Conservation (phyloP, 495 filamentous ascomycete genomes). For the Mycothermus thermophilus region DNA sequence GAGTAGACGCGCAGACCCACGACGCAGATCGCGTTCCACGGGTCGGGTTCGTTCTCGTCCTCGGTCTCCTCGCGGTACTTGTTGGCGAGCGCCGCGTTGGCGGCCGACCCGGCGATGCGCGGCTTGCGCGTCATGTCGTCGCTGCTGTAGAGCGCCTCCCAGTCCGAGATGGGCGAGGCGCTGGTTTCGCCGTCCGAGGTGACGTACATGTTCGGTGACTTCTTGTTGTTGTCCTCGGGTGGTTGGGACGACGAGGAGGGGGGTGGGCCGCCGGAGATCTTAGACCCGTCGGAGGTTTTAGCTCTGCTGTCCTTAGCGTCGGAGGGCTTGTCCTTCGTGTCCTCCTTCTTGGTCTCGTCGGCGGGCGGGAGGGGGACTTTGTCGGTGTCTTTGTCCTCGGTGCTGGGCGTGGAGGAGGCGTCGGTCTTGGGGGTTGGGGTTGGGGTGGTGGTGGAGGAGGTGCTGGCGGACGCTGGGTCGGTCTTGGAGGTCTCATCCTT, state of each 20-base stretch:
- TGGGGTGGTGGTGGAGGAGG: slow-evolving; percentile 15
- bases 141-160: slow-evolving; percentile 36
- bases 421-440: slow-evolving; percentile 21
- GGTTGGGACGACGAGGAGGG: slow-evolving; percentile 6
- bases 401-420: slow-evolving; percentile 7
- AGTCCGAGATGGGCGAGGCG: slow-evolving; percentile 36
- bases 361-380: slow-evolving; percentile 20
- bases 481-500: slow-evolving; percentile 3
- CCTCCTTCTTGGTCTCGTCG: not conserved
- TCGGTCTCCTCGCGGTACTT: slow-evolving; percentile 29
- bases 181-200: slow-evolving; percentile 34
- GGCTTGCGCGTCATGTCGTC: slow-evolving; percentile 39
- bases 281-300: slow-evolving; percentile 4
- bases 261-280: slow-evolving; percentile 15
- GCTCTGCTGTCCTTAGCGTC: too few species aligned
- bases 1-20: slow-evolving; percentile 37
- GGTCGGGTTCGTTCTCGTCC: slow-evolving; percentile 33
- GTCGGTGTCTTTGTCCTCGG: slow-evolving; percentile 14
- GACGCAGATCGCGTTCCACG: slow-evolving; percentile 39
- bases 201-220: slow-evolving; percentile 16
- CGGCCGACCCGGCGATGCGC: slow-evolving; percentile 17
- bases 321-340: not conserved
- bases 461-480: slow-evolving; percentile 7
- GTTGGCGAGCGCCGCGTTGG: slow-evolving; percentile 19
- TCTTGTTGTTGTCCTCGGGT: slow-evolving; percentile 8